Evolutionary conservation across 106 monocot genomes (phyloP).

Genomic region (Vanilla planifolia): DNA sequence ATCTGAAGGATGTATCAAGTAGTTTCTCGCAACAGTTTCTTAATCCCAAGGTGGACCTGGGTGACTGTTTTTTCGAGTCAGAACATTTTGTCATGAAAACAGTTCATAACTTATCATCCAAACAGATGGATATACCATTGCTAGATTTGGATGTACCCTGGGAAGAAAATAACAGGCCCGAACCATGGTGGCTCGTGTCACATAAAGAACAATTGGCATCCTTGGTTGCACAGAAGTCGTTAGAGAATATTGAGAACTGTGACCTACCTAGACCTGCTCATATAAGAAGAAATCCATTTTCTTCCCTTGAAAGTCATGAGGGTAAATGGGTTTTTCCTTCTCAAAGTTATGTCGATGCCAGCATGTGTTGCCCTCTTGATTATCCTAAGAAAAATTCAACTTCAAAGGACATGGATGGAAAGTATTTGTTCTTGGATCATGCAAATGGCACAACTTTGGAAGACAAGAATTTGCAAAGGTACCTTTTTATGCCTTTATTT

Average conservation of each 20-base stretch:
- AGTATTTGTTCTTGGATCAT: conserved; percentile 14
- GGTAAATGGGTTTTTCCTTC: conserved; percentile 17
- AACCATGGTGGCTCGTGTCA: conserved; percentile 77
- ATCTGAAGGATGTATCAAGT: conserved; percentile 21
- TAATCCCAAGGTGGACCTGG: conserved; percentile 27
- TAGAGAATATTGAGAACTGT: conserved; percentile 70
- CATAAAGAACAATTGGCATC: conserved; percentile 76
- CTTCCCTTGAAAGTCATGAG: conserved; percentile 29
- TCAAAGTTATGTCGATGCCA: conserved; percentile 12
- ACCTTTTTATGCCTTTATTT: too few relatives aligned
- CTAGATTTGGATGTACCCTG: conserved; percentile 24
- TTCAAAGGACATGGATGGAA: conserved; percentile 20
- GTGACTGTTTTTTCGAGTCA: conserved; percentile 23
- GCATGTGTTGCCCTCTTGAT: conserved; percentile 9
- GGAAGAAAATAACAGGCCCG: conserved; percentile 31
- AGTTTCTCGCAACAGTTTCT: conserved; percentile 9
- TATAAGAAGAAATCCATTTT: conserved; percentile 31
- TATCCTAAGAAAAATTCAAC: conserved; percentile 18
- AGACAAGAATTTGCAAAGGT: conserved; percentile 25
- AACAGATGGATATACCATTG: conserved; percentile 20
- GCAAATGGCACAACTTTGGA: neutral
- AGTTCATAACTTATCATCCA: conserved; percentile 25
- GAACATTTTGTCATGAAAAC: conserved; percentile 30
- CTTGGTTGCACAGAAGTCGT: conserved; percentile 71
- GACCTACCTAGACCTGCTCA: conserved; percentile 71